Percentiles rank a stretch among this genome's conserved stretches.
Evolutionary conservation across 1,139 yeast species (phyloP).

Genomic region (Debaryomyces psychrophilus): DNA sequence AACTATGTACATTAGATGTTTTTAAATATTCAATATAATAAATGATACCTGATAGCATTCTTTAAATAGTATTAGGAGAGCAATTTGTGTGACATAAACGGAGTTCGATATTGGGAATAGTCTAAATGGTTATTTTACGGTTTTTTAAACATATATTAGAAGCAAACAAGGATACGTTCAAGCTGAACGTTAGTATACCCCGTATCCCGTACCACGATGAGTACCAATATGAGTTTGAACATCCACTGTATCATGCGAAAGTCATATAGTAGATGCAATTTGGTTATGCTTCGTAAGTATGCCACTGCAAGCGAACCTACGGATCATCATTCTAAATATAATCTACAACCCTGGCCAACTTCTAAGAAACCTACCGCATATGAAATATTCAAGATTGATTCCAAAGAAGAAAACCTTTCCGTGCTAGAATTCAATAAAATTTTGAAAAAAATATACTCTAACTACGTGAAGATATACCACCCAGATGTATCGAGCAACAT

Average conservation of each 20-base stretch:
- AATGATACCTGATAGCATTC: background rate
- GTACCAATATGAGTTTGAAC: background rate
- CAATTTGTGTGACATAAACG: background rate
- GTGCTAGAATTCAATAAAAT: slow-evolving; percentile 42
- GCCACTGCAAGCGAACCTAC: slow-evolving; percentile 18
- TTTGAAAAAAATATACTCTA: slow-evolving; percentile 60
- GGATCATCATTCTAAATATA: slow-evolving; percentile 26
- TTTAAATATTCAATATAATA: background rate
- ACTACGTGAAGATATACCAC: slow-evolving; percentile 79
- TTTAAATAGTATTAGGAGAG: background rate
- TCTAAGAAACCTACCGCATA: slow-evolving; percentile 68
- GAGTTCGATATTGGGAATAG: background rate
- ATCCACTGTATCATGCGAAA: background rate
- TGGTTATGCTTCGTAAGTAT: background rate
- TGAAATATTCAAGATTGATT: slow-evolving; percentile 60
- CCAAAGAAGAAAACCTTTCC: slow-evolving; percentile 22
- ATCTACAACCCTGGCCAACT: slow-evolving; percentile 60
- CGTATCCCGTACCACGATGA: background rate
- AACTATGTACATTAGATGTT: background rate
- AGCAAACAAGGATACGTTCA: background rate
- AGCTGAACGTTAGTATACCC: background rate
- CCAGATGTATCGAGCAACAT: slow-evolving; percentile 64
- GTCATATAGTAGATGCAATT: background rate
- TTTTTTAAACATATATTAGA: background rate
- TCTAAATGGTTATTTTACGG: background rate